Evolutionary conservation across 2,329 filamentous ascomycete species (phyloP).

Genomic region (Hymenoscyphus linearis): DNA sequence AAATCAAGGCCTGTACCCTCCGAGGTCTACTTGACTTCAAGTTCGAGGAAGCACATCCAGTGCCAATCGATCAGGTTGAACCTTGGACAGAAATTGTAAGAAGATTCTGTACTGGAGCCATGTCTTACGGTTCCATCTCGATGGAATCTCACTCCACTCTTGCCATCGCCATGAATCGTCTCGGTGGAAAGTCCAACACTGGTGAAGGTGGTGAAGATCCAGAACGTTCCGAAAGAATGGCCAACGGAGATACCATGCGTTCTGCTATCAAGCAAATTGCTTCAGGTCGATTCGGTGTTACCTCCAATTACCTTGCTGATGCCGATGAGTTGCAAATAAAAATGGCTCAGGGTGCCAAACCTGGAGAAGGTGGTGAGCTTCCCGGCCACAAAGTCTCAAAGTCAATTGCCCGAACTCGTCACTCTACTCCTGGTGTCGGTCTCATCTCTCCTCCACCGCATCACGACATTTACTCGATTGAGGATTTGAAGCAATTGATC

Average conservation of each 20-base stretch:
- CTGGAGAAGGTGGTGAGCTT: conserved; percentile 93
- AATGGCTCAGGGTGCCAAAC: conserved; percentile 98
- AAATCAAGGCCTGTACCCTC: conserved; percentile 93
- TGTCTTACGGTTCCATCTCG: conserved; percentile 98
- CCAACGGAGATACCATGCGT: conserved; percentile 94
- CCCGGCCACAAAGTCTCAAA: conserved; percentile 95
- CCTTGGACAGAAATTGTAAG: conserved; percentile 97
- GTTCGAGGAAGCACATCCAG: conserved; percentile 77
- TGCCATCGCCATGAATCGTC: conserved; percentile 92
- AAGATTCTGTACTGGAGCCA: conserved; percentile 92
- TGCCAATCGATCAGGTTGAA: conserved; percentile 95
- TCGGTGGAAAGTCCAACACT: conserved; percentile 96
- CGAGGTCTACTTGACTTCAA: conserved; percentile 94
- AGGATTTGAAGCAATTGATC: conserved; percentile 95
- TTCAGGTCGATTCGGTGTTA: conserved; percentile 93
- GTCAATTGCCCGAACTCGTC: conserved; percentile 87
- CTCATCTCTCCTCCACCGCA: conserved; percentile 94
- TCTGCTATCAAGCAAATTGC: conserved; percentile 98
- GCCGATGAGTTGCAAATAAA: conserved; percentile 97
- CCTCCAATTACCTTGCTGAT: conserved; percentile 88
- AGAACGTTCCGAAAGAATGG: conserved; percentile 77
- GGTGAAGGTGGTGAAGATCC: conserved; percentile 96
- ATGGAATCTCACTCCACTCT: conserved; percentile 98
- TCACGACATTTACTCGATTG: conserved; percentile 98
- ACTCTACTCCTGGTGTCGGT: conserved; percentile 93